phyloP scores from a whole-genome alignment of 129 eudicot genomes.

The Artemisia annua region DNA sequence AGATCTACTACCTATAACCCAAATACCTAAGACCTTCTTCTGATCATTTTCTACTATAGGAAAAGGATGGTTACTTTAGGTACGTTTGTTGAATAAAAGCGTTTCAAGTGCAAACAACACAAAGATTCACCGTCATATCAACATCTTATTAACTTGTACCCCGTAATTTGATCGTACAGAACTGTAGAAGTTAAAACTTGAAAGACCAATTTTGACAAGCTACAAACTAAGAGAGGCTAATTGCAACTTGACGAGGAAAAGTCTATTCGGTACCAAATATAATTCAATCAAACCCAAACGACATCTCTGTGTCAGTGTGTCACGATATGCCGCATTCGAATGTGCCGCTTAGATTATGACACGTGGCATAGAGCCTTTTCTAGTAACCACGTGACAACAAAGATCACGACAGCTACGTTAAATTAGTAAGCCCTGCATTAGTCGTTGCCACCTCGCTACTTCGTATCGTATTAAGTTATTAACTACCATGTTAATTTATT shows the following conservation, averaged over 20 bases:
- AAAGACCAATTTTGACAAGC: not conserved
- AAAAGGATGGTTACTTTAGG: too few relatives aligned
- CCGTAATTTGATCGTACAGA: not conserved
- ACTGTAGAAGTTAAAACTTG: not conserved
- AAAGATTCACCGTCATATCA: too few relatives aligned
- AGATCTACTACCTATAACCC: too few relatives aligned
- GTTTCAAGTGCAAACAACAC: too few relatives aligned
- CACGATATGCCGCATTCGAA: not conserved
- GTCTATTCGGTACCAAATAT: not conserved
- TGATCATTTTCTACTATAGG: too few relatives aligned
- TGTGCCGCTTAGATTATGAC: slow-evolving; percentile 17
- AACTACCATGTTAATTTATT: too few relatives aligned
- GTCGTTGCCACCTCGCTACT: not conserved
- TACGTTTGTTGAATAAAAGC: too few relatives aligned
- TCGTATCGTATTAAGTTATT: too few relatives aligned
- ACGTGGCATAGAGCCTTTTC: slow-evolving; percentile 26
- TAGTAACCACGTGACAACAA: slow-evolving; percentile 35
- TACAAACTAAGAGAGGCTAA: not conserved
- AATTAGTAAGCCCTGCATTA: too few relatives aligned
- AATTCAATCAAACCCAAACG: not conserved
- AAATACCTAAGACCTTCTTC: too few relatives aligned
- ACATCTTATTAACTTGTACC: too few relatives aligned
- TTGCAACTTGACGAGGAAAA: not conserved
- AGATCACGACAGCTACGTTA: slow-evolving; percentile 2
- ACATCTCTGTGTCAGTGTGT: not conserved